These are phyloP conservation scores for Begonia peltatifolia DNA, from an alignment of 306 rosid species.

Conservation along the genomic window DNA sequence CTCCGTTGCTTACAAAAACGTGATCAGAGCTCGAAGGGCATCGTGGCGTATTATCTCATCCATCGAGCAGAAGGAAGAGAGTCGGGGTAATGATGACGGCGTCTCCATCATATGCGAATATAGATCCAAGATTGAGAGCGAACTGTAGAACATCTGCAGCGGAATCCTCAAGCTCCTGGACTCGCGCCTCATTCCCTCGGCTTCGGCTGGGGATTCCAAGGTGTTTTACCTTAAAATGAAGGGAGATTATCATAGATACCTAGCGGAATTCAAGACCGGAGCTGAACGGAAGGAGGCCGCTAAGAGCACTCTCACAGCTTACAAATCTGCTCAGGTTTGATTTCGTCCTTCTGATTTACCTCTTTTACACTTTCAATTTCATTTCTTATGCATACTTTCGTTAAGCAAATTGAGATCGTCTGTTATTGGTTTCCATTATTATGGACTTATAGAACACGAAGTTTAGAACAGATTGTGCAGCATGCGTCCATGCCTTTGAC, in stretches of 20 bases:
- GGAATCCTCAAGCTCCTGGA: constrained; percentile 95
- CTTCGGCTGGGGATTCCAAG: constrained; percentile 85
- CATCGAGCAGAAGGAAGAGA: constrained; percentile 99
- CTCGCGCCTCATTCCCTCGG: constrained; percentile 83
- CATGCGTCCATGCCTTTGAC: too few species aligned
- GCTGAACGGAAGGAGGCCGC: constrained; percentile 99
- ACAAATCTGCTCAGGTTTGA: constrained; percentile 89
- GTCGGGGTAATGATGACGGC: constrained; percentile 98
- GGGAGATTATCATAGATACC: constrained; percentile 94
- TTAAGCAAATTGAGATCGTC: too few species aligned
- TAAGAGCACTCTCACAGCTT: constrained; percentile 87
- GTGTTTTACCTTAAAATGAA: constrained; percentile 97
- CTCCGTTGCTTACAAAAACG: constrained; percentile 94
- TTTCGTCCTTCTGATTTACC: background rate
- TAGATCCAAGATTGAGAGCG: constrained; percentile 91
- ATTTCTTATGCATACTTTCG: too few species aligned
- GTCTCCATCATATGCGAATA: constrained; percentile 77
- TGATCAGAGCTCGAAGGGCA: constrained; percentile 86
- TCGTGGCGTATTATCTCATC: constrained; percentile 97
- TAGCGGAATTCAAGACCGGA: constrained; percentile 96
- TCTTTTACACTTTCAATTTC: background rate
- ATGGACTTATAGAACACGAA: too few species aligned
- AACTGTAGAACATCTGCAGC: constrained; percentile 85
- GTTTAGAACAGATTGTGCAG: too few species aligned
- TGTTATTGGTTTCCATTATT: too few species aligned